Evolutionary conservation across 2,329 filamentous ascomycete species (phyloP).

Genomic region (Ophiostoma novo-ulmi): DNA sequence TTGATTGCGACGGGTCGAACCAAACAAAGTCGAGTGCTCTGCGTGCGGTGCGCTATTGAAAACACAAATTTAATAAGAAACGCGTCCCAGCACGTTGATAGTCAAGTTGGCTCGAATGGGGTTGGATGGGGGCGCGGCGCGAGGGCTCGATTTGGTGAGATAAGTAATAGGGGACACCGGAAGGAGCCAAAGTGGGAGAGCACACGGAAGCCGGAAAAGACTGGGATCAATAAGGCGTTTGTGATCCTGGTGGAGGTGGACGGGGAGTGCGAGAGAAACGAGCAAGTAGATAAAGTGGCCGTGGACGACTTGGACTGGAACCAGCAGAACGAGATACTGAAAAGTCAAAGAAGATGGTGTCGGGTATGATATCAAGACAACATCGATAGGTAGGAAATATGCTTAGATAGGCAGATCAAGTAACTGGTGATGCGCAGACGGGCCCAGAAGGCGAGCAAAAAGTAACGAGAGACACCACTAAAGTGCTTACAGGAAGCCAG

Average conservation of each 20-base stretch:
- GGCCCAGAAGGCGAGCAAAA: not conserved
- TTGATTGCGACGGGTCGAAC: not conserved
- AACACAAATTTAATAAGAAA: constrained; percentile 22
- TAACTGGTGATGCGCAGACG: not conserved
- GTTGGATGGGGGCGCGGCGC: constrained; percentile 18
- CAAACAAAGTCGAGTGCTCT: not conserved
- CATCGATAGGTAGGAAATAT: not conserved
- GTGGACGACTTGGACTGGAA: not conserved
- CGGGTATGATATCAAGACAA: not conserved
- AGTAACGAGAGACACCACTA: not conserved
- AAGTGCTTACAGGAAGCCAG: not conserved
- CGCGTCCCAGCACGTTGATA: constrained; percentile 31
- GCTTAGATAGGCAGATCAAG: not conserved
- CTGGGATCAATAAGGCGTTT: constrained; percentile 1
- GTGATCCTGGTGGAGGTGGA: not conserved
- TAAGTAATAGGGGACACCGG: constrained; percentile 18
- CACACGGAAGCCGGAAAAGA: constrained; percentile 8
- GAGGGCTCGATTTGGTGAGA: constrained; percentile 21
- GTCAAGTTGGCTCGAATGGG: constrained; percentile 14
- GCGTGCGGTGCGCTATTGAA: constrained; percentile 20
- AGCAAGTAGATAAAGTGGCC: constrained; percentile 12
- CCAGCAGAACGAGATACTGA: not conserved
- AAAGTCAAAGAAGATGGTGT: not conserved
- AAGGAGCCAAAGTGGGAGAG: constrained; percentile 4
- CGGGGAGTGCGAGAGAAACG: constrained; percentile 11